These are phyloP conservation scores for Panicum hallii DNA, from an alignment of 202 grass and related monocot species.

Conservation along the genomic window DNA sequence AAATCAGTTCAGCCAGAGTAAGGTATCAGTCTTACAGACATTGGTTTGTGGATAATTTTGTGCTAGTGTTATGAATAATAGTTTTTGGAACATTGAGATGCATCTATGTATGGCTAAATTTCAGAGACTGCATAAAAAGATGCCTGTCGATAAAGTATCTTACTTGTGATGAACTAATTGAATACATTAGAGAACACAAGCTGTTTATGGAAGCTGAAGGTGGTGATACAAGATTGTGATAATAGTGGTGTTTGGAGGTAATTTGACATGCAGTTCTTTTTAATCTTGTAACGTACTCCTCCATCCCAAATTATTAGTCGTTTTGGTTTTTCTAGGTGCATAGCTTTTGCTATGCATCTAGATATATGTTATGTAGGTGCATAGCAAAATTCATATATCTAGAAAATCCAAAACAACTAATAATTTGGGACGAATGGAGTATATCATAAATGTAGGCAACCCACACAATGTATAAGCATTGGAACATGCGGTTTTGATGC, in stretches of 20 bases:
- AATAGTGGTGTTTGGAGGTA: background rate
- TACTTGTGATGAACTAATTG: conserved; percentile 74
- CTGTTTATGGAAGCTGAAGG: conserved; percentile 51
- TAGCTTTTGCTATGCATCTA: too few species aligned
- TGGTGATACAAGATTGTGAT: conserved; percentile 14
- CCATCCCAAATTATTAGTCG: too few species aligned
- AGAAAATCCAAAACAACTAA: too few species aligned
- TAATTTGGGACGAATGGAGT: too few species aligned
- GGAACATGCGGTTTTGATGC: background rate
- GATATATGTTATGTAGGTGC: too few species aligned
- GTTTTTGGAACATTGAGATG: background rate
- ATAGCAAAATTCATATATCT: too few species aligned
- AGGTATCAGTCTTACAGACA: conserved; percentile 50
- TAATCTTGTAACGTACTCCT: background rate
- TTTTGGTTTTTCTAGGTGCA: too few species aligned
- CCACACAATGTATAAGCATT: background rate
- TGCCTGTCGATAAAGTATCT: conserved; percentile 80
- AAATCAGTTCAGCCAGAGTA: conserved; percentile 94
- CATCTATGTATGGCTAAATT: conserved; percentile 23
- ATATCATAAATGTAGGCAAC: background rate
- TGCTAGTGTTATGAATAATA: background rate
- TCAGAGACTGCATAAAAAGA: conserved; percentile 76
- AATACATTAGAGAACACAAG: conserved; percentile 72
- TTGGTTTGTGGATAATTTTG: background rate
- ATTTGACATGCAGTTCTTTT: background rate